These are phyloP conservation scores for Thielaviopsis populi DNA, from an alignment of 2,329 filamentous ascomycete species.

Conservation along the genomic window DNA sequence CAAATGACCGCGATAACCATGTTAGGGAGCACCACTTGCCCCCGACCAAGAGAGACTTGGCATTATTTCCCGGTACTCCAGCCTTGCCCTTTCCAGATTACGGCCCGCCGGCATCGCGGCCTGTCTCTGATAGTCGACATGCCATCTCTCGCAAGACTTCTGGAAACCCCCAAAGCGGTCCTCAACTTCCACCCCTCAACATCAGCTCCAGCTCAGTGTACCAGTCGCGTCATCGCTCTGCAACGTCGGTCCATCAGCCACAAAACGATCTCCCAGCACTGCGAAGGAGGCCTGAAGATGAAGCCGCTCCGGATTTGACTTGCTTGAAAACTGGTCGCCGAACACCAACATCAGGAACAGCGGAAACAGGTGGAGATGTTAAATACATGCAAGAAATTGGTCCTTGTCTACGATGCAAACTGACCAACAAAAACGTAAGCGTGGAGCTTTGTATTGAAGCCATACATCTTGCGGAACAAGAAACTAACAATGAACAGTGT, in stretches of 20 bases:
- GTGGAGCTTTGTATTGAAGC: not conserved
- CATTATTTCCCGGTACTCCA: slow-evolving; percentile 27
- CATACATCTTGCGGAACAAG: not conserved
- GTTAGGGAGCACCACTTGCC: slow-evolving; percentile 30
- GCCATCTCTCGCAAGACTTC: not conserved
- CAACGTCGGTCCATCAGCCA: not conserved
- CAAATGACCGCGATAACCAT: slow-evolving; percentile 38
- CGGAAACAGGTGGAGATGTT: not conserved
- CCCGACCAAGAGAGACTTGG: slow-evolving; percentile 30
- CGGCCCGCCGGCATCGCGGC: not conserved
- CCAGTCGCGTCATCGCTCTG: not conserved
- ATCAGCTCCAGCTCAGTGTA: not conserved
- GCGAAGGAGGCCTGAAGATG: not conserved
- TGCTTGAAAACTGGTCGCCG: not conserved
- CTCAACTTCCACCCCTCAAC: slow-evolving; percentile 2
- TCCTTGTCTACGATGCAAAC: slow-evolving; percentile 13
- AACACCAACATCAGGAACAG: not conserved
- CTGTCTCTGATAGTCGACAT: not conserved
- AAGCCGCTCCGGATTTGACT: slow-evolving; percentile 16
- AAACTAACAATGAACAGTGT: slow-evolving; percentile 8
- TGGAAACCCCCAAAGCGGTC: not conserved
- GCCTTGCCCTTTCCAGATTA: slow-evolving; percentile 23
- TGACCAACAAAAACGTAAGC: slow-evolving; percentile 14
- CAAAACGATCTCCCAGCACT: not conserved
- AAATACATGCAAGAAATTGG: slow-evolving; percentile 10